These are phyloP conservation scores for Mrakia blollopis DNA, from an alignment of 768 basidiomycete species.

Conservation along the genomic window DNA sequence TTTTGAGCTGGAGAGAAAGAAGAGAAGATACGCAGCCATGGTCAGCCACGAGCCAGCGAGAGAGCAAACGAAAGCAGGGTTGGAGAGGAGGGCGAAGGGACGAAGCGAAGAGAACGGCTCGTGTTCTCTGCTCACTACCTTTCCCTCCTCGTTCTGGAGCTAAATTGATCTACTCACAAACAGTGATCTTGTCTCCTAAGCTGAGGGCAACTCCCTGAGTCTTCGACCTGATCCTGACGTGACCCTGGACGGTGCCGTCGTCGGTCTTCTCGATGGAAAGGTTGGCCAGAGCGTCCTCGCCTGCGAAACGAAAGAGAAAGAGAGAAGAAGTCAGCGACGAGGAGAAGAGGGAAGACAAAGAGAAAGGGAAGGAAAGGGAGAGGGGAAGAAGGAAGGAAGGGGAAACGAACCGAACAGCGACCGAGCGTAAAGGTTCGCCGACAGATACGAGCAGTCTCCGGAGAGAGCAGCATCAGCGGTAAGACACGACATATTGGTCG, in stretches of 20 bases:
- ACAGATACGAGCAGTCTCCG: slow-evolving; percentile 94
- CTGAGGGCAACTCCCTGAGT: slow-evolving; percentile 96
- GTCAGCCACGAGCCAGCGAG: slow-evolving; percentile 52
- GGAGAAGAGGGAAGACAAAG: too few relatives aligned
- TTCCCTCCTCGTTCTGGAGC: too few relatives aligned
- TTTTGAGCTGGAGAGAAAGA: slow-evolving; percentile 37
- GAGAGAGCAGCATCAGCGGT: slow-evolving; percentile 82
- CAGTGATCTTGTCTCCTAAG: slow-evolving; percentile 60
- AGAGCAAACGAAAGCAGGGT: slow-evolving; percentile 49
- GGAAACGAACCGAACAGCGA: slow-evolving; percentile 74
- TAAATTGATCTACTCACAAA: not conserved
- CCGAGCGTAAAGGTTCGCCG: slow-evolving; percentile 92
- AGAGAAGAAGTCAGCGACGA: not conserved
- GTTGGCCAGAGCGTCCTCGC: slow-evolving; percentile 95
- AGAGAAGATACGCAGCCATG: slow-evolving; percentile 31
- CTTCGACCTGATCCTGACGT: slow-evolving; percentile 93
- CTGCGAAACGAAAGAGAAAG: slow-evolving; percentile 45
- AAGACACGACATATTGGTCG: slow-evolving; percentile 95
- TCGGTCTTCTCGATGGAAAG: slow-evolving; percentile 84
- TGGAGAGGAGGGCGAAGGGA: slow-evolving; percentile 28
- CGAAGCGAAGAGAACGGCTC: not conserved
- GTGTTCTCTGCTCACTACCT: too few relatives aligned
- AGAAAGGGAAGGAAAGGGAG: not conserved
- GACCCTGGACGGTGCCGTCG: slow-evolving; percentile 74
- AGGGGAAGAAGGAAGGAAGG: not conserved